phyloP scores from a whole-genome alignment of 441 rosid genomes.

The Adansonia gregorii region DNA sequence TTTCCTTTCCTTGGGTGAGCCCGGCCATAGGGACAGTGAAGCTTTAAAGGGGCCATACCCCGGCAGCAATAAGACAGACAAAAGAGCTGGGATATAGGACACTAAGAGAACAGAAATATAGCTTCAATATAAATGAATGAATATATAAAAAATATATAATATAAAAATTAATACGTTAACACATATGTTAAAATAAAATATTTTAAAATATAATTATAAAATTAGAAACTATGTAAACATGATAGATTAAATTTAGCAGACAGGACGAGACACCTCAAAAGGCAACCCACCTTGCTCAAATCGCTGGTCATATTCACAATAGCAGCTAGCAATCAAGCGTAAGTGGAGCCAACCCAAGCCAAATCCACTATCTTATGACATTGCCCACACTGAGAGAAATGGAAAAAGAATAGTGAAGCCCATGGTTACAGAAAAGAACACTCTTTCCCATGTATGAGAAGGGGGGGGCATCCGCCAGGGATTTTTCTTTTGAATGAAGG shows the following conservation, averaged over 20 bases:
- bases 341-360: slow-evolving; percentile 36
- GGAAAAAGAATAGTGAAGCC: slow-evolving; percentile 21
- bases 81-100: background rate
- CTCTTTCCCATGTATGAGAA: slow-evolving; percentile 34
- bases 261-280: slow-evolving; percentile 53
- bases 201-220: too few species aligned
- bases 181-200: too few species aligned
- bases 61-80: slow-evolving; percentile 40
- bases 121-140: too few species aligned
- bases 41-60: slow-evolving; percentile 45
- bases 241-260: slow-evolving; percentile 1
- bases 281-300: slow-evolving; percentile 27
- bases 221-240: too few species aligned
- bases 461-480: slow-evolving; percentile 27
- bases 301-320: slow-evolving; percentile 18
- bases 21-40: slow-evolving; percentile 44
- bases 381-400: slow-evolving; percentile 29
- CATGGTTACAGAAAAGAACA: slow-evolving; percentile 13
- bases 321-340: slow-evolving; percentile 20
- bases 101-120: too few species aligned
- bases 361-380: slow-evolving; percentile 31
- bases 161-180: too few species aligned
- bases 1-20: slow-evolving; percentile 23
- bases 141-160: too few species aligned
- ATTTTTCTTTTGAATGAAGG: slow-evolving; percentile 27